A percentile compares a stretch with the other conserved stretches of the same genome.
phyloP scores from a whole-genome alignment of 2,329 filamentous ascomycete species.

The Fusarium humuli region DNA sequence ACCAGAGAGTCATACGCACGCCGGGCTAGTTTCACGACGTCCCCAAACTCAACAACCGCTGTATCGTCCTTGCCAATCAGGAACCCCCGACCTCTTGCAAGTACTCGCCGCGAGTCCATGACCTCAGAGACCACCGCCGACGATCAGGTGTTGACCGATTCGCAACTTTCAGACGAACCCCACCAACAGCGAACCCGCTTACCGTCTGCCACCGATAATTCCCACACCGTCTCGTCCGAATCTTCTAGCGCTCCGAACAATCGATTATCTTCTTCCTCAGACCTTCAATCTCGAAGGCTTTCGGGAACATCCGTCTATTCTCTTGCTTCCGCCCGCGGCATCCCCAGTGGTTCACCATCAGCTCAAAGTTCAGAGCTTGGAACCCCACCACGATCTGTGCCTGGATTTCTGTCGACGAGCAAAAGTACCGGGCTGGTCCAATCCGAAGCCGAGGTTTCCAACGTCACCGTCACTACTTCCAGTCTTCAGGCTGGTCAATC shows the following conservation, averaged over 20 bases:
- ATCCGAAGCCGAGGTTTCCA: conserved; percentile 64
- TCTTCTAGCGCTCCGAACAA: conserved; percentile 56
- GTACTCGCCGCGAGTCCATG: conserved; percentile 58
- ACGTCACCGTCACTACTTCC: conserved; percentile 66
- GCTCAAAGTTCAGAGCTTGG: conserved; percentile 64
- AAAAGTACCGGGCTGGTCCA: conserved; percentile 57
- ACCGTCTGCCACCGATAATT: conserved; percentile 44
- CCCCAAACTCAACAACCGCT: conserved; percentile 59
- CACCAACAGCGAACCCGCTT: conserved; percentile 59
- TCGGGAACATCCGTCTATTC: conserved; percentile 81
- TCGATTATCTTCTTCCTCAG: conserved; percentile 59
- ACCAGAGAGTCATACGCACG: conserved; percentile 68
- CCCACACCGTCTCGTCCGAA: conserved; percentile 59
- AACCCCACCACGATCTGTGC: conserved; percentile 56
- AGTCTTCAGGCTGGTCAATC: conserved; percentile 56
- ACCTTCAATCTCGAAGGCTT: conserved; percentile 70
- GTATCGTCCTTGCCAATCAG: conserved; percentile 46
- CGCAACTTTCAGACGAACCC: conserved; percentile 59
- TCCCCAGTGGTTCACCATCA: conserved; percentile 62
- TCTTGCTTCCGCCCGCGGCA: conserved; percentile 69
- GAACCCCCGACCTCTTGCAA: conserved; percentile 56
- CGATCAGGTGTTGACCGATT: conserved; percentile 51
- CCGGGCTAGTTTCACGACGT: conserved; percentile 69
- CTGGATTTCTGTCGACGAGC: conserved; percentile 60
- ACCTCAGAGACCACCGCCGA: conserved; percentile 57